Base-by-base conservation (phyloP, 495 filamentous ascomycete genomes). In the Hypoxylon crocopeplum region DNA sequence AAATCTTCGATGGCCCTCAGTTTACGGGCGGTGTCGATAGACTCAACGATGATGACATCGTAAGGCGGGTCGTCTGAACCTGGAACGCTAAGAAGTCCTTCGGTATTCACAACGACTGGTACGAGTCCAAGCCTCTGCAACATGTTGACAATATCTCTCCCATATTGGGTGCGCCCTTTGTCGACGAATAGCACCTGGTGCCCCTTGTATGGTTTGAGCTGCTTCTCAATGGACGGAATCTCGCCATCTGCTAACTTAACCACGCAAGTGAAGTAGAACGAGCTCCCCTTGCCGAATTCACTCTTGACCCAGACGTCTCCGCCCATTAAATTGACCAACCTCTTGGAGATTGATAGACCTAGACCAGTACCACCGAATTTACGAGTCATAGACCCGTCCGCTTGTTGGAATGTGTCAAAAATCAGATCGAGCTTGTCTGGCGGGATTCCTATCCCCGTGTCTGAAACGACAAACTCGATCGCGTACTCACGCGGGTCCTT, bases 321-420 rank as follows among this genome's bases (percentile, higher is more conserved):
- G 56, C 94, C 91, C 94, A 99, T 99, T 51, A 99, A 79, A 67
- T 93, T 96, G 39, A 98, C 94, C 25, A 99, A 78, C 58, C 92
- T 85, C 78, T 95, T 93, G 13, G 94, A 99, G 69, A 99, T 99
- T 12, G 93, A 97, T 30, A 99, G 79, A 57, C 94, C 94, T 19
- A 99, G 83, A 50, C 94, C 94, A 20, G 94, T 99, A 62, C 94
- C 94, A 69, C 94, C 94, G 69, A 99, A 99, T 64, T 95, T 91
- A 56, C 94, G 83, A 7, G 94, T 99, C 66, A 95, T 99, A 7
- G 93, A 97, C 25, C 94, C 94, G 75, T 99, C 94, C 7, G 94
- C 94, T 77, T 99, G 94, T 68, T 97, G 95, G 86, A 99, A 99
- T 11, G 94, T 99, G 73, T 98, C 94, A 70, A 99, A 99, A 72